A percentile compares a stretch with the other conserved stretches of the same genome.
Evolutionary conservation across 2,329 filamentous ascomycete species (phyloP).

Genomic region (Verticillium albo-atrum): DNA sequence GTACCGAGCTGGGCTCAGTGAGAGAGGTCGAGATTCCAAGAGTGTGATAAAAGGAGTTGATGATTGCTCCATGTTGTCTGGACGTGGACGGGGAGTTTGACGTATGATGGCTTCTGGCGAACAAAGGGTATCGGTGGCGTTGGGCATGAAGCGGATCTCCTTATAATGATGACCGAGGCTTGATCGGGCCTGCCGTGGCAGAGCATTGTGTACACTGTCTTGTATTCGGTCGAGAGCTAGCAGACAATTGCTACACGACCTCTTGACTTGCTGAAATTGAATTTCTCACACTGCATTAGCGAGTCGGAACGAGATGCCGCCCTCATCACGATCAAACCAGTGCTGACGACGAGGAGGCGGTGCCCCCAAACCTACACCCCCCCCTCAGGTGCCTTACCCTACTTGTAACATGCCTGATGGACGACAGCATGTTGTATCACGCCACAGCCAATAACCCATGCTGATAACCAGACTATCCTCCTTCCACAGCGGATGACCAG

Average conservation of each 20-base stretch:
- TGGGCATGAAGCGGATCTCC: background rate
- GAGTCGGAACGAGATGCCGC: background rate
- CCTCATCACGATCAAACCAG: background rate
- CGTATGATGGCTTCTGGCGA: background rate
- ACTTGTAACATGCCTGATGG: background rate
- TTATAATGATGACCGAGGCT: slow-evolving; percentile 1
- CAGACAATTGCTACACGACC: background rate
- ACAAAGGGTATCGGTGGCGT: background rate
- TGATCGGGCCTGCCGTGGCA: slow-evolving; percentile 7
- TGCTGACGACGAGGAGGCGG: background rate
- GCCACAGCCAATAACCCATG: background rate
- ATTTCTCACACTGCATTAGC: background rate
- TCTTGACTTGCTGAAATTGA: background rate
- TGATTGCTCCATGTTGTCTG: background rate
- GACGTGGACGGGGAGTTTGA: background rate
- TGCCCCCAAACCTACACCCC: background rate
- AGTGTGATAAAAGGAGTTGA: background rate
- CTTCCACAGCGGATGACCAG: background rate
- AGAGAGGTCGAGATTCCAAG: background rate
- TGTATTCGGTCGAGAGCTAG: background rate
- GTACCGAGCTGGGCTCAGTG: background rate
- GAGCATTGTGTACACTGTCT: slow-evolving; percentile 29
- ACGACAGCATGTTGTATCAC: background rate
- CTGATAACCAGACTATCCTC: background rate
- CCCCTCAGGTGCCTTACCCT: background rate